Percentiles rank a stretch among this genome's conserved stretches.
Evolutionary conservation across 176 grass and related monocot genomes (phyloP).

Genomic region (Triticum monococcum): DNA sequence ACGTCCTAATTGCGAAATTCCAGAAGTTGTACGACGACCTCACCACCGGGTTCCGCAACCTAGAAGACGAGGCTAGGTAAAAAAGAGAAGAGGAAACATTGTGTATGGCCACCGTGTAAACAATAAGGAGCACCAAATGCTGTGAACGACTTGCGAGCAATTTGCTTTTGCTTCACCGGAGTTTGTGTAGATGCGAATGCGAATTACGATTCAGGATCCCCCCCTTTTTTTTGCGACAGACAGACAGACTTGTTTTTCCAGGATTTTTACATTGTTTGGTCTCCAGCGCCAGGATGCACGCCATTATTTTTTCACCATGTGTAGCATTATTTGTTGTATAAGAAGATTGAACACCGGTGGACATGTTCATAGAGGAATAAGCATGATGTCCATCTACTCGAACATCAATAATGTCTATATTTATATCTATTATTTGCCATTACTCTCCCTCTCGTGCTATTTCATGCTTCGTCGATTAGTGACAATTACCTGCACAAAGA

Average conservation of each 20-base stretch:
- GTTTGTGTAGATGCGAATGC: conserved; percentile 52
- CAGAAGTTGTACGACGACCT: conserved; percentile 87
- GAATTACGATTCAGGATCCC: conserved; percentile 26
- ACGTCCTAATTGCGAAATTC: conserved; percentile 62
- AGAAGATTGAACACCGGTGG: background rate
- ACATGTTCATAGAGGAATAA: conserved; percentile 45
- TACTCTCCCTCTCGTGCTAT: too few species aligned
- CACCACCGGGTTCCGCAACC: conserved; percentile 73
- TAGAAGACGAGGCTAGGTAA: conserved; percentile 83
- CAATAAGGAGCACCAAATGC: conserved; percentile 44
- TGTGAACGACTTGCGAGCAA: background rate
- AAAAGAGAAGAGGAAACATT: background rate
- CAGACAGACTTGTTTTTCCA: background rate
- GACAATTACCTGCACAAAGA: too few species aligned
- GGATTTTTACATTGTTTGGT: conserved; percentile 25
- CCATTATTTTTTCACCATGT: conserved; percentile 25
- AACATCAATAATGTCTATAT: conserved; percentile 11
- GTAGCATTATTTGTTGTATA: conserved; percentile 53
- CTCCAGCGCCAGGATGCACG: conserved; percentile 5
- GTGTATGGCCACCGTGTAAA: conserved; percentile 9
- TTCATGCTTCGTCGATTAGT: too few species aligned
- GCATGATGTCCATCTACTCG: conserved; percentile 18
- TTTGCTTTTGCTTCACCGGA: conserved; percentile 39
- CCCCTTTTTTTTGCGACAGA: background rate
- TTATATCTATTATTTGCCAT: conserved; percentile 2